Conservation (phyloP, 129 eudicot species). For the Oenanthe sinensis region DNA sequence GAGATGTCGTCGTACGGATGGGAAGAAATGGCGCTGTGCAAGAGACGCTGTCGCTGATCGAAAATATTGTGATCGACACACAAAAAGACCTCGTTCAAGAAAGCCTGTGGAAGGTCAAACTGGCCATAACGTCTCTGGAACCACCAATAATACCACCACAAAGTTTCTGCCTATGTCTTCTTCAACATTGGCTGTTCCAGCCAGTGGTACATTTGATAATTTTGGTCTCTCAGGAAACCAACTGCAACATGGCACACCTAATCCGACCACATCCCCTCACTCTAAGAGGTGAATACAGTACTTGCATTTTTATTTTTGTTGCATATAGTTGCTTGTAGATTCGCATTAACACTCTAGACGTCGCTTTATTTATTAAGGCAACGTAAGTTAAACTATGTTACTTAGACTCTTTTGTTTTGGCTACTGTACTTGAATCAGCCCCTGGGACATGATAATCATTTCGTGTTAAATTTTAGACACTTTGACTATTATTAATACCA, state of each 20-base stretch:
- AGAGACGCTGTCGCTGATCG: conserved; percentile 76
- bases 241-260: conserved; percentile 26
- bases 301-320: background rate
- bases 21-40: conserved; percentile 97
- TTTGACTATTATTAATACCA: no score
- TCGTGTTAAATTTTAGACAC: background rate
- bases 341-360: background rate
- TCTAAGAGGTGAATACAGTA: conserved; percentile 32
- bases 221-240: conserved; percentile 25
- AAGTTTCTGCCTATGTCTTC: conserved; percentile 13
- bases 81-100: conserved; percentile 98
- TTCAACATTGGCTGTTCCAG: conserved; percentile 17
- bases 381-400: background rate
- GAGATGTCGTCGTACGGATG: conserved; percentile 89
- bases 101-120: conserved; percentile 98
- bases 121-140: conserved; percentile 48
- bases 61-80: conserved; percentile 87
- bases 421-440: background rate
- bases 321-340: background rate
- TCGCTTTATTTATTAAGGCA: background rate
- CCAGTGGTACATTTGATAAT: conserved; percentile 27
- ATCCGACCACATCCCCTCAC: conserved; percentile 21
- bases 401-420: background rate
- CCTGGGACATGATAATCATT: background rate
- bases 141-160: conserved; percentile 18